A percentile compares a stretch with the other conserved stretches of the same genome.
phyloP scores from a whole-genome alignment of 768 basidiomycete species.

The Dentipellis fragilis region DNA sequence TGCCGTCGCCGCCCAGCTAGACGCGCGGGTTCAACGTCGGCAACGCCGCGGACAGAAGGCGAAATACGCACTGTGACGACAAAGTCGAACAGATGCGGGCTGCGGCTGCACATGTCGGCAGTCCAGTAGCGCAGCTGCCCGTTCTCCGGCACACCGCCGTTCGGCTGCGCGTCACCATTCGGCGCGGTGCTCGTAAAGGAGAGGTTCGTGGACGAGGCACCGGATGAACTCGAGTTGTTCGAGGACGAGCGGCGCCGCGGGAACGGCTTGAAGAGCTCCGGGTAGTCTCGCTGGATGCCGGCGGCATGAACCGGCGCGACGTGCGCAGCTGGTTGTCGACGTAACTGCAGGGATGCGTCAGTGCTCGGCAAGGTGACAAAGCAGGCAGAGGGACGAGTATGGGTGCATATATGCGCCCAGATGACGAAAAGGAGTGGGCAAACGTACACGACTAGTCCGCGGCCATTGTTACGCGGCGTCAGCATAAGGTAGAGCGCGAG shows the following conservation, averaged over 20 bases:
- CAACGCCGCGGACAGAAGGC: neutral
- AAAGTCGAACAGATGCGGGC: constrained; percentile 92
- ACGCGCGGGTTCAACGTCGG: neutral
- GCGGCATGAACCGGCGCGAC: constrained; percentile 89
- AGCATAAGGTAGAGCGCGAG: constrained; percentile 93
- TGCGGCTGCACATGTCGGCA: constrained; percentile 85
- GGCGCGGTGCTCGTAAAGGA: constrained; percentile 24
- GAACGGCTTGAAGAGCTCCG: constrained; percentile 77
- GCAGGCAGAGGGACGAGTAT: neutral
- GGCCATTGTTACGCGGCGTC: constrained; percentile 55
- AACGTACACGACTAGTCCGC: constrained; percentile 81
- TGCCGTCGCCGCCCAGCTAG: constrained; percentile 96
- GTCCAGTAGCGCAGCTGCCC: constrained; percentile 98
- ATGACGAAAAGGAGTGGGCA: neutral
- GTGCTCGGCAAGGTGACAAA: constrained; percentile 9
- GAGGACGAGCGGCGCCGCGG: constrained; percentile 68
- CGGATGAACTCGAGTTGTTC: constrained; percentile 47
- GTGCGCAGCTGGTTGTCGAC: constrained; percentile 85
- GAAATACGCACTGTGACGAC: constrained; percentile 75
- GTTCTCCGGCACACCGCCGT: constrained; percentile 38
- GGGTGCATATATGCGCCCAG: no score
- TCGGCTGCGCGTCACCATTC: constrained; percentile 31
- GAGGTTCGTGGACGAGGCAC: constrained; percentile 19
- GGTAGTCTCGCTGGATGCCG: constrained; percentile 78
- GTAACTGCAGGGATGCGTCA: constrained; percentile 45